Base-by-base conservation (phyloP, 2,329 filamentous ascomycete genomes). In the Botryotinia calthae region DNA sequence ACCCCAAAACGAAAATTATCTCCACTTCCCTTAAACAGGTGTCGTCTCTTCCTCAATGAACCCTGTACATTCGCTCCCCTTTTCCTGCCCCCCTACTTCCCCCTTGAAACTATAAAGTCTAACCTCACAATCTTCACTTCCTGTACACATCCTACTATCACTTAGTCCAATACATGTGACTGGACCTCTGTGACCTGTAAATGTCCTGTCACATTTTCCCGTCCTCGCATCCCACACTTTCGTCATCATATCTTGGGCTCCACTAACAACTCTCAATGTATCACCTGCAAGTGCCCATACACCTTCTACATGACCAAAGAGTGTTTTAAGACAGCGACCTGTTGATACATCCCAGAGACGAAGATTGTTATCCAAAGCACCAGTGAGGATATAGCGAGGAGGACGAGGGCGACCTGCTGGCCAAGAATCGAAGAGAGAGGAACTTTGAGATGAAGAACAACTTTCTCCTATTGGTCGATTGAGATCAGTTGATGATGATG, bases 231-330 rank as follows among this genome's bases (percentile, higher is more conserved):
- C 95, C 96, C 96, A 99, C 46, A 93, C 90, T 84, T 98, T 98
- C 78, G 97, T 93, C 89, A 95, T 97, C 59, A 93, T 91, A 82
- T 99, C 96, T 81, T 98, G 94, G 18, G 93, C 93, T 0, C 95
- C 95, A 28, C 92, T 94, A 22, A 98, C 94, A 25, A 97, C 89
- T 18, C 96, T 90, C 31, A 98, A 84, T 1, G 92, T 95, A 82
- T 98, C 95, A 4, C 93, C 95, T 0, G 93, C 93, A 4, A 99
- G 86, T 9, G 93, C 92, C 96, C 96, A 99, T 31, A 99, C 92
- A 46, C 96, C 96, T 82, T 99, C 96, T 34, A 99, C 88, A 79
- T 99, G 96, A 0, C 96, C 96, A 81, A 98, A 99, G 85, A 98
- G 97, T 46, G 94, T 97, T 75, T 94, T 92, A 48, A 98, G 86